Evolutionary conservation across 2,329 filamentous ascomycete species (phyloP).

Genomic region (Hypomyces rosellus): DNA sequence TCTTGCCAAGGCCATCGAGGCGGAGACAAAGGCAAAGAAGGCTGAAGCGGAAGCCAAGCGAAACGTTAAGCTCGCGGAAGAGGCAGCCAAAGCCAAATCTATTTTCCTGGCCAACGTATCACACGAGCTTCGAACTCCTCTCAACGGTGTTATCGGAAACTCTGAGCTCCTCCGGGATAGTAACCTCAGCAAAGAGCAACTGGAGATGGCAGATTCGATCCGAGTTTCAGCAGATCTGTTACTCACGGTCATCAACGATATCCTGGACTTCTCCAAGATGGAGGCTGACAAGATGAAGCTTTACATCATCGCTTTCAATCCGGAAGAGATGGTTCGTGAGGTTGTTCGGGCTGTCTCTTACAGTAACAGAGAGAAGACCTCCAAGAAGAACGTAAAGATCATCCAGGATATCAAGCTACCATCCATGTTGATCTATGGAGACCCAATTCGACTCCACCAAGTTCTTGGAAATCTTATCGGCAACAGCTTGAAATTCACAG

Average conservation of each 20-base stretch:
- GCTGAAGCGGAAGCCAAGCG: conserved; percentile 71
- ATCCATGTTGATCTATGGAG: conserved; percentile 64
- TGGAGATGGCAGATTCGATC: conserved; percentile 83
- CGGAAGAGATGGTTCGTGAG: conserved; percentile 60
- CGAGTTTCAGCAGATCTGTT: conserved; percentile 79
- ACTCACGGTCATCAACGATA: conserved; percentile 91
- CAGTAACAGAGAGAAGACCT: conserved; percentile 57
- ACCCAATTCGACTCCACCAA: conserved; percentile 61
- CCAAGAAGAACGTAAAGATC: conserved; percentile 56
- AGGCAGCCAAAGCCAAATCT: conserved; percentile 75
- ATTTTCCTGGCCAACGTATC: conserved; percentile 77
- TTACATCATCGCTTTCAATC: conserved; percentile 63
- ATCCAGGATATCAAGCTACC: conserved; percentile 66
- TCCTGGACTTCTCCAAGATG: conserved; percentile 91
- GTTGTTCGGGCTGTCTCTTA: conserved; percentile 61
- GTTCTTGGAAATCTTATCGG: conserved; percentile 77
- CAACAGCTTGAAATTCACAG: conserved; percentile 92
- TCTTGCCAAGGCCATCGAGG: conserved; percentile 62
- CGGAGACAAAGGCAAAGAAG: conserved; percentile 69
- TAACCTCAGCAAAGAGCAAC: conserved; percentile 65
- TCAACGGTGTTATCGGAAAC: conserved; percentile 86
- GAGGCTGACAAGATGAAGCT: conserved; percentile 83
- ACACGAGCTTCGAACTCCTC: conserved; percentile 73
- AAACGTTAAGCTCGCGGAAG: conserved; percentile 75
- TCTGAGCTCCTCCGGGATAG: conserved; percentile 77